Base-by-base conservation (phyloP, 1,284 basidiomycete species). In the Naganishia albida region DNA sequence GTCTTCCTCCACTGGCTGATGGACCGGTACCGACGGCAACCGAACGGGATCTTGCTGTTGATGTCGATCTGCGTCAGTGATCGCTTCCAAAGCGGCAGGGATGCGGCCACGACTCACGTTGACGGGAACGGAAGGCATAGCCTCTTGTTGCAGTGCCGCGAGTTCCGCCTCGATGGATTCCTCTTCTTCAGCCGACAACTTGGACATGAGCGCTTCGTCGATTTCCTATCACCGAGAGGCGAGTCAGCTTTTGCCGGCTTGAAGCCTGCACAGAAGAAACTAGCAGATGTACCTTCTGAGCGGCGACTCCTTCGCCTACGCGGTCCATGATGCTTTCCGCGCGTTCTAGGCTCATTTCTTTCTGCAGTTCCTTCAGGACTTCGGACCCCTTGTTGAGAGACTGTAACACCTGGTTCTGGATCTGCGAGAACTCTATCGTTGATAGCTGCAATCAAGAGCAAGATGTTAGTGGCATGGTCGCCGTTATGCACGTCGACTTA, bases 271-370 rank as follows among this genome's bases (percentile, higher is more conserved):
- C 25, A 8, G 23, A 13, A 26, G 7, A 49, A 4, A 26, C 16
- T 3, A 34, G n/a, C 7, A 6, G 65, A 13, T 13, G 79, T 68
- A 93, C 93, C 74, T 84, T 81, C 77, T 99, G 93, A 78, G 98
- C 97, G 67, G 88, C 92, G 69, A 90, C 84, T 1, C 92, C 95
- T 74, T 98, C 95, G 2, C 87, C 85, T 0, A 94, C 95, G 78
- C 95, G 90, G 68, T 90, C 91, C 81, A 99, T 84, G 57, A 99
- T 80, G 74, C 85, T 88, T 82, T 98, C 95, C n/a, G 98, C 93
- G 67, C 83, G 88, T 74, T 97, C 93, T 3, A 93, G 74, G 69
- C 87, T 92, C 85, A 98, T 88, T 78, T 98, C 93, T 73, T 87
- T 87, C 78, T 99, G 93, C 43, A 99, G 90, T 80, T 95, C 86